Conservation (phyloP, 2,329 filamentous ascomycete genomes). For the Neofusicoccum parvum region DNA sequence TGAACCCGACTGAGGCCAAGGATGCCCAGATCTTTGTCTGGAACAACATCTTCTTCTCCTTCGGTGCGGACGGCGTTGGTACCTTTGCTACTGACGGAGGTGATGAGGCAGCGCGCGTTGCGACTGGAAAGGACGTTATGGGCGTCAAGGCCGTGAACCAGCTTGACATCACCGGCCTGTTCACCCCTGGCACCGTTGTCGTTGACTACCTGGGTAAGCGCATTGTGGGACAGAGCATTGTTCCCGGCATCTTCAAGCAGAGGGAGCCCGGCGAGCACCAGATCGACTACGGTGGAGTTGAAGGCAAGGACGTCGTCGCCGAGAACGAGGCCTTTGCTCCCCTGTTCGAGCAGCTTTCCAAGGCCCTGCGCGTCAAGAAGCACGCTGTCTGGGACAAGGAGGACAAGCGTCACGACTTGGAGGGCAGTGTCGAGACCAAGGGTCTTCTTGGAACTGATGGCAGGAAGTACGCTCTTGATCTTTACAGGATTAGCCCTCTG, state of each 20-base stretch:
- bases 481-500: slow-evolving; percentile 91
- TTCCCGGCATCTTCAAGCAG: slow-evolving; percentile 98
- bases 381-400: slow-evolving; percentile 99
- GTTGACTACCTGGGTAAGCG: slow-evolving; percentile 97
- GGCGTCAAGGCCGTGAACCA: slow-evolving; percentile 96
- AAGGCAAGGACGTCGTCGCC: slow-evolving; percentile 93
- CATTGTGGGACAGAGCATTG: slow-evolving; percentile 95
- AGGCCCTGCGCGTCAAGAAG: slow-evolving; percentile 87
- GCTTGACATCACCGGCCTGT: slow-evolving; percentile 90
- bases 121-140: slow-evolving; percentile 93
- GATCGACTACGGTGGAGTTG: slow-evolving; percentile 97
- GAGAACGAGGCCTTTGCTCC: slow-evolving; percentile 83
- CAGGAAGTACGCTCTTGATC: slow-evolving; percentile 93
- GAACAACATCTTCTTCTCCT: slow-evolving; percentile 99
- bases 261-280: slow-evolving; percentile 96
- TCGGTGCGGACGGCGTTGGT: slow-evolving; percentile 93
- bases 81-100: slow-evolving; percentile 96
- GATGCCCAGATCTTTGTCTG: slow-evolving; percentile 99
- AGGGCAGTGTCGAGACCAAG: slow-evolving; percentile 97
- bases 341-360: slow-evolving; percentile 87
- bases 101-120: slow-evolving; percentile 92
- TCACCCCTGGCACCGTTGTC: slow-evolving; percentile 93
- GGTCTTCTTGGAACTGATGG: slow-evolving; percentile 96
- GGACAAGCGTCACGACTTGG: slow-evolving; percentile 82
- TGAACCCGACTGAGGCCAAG: slow-evolving; percentile 89